phyloP scores from a whole-genome alignment of 139 green algal species.

The Raphidocelis subcapitata region DNA sequence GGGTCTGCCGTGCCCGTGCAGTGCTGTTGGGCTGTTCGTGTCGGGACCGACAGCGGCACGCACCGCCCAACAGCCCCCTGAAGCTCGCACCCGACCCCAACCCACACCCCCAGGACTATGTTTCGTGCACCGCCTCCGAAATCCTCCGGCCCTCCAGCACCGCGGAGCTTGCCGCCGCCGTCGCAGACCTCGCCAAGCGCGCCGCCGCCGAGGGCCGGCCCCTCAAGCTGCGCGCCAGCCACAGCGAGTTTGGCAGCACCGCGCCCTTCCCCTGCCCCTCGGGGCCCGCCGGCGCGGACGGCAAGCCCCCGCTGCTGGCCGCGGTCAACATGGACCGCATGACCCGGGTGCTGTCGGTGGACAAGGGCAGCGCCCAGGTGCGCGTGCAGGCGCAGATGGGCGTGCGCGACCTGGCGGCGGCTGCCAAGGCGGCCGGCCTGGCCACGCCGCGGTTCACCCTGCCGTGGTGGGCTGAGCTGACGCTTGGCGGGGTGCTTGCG shows the following conservation, averaged over 20 bases:
- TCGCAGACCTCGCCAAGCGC: background rate
- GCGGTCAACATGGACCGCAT: too few species aligned
- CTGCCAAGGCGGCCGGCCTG: slow-evolving; percentile 1
- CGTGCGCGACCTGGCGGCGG: slow-evolving; percentile 1
- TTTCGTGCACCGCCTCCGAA: background rate
- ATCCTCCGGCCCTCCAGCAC: slow-evolving; percentile 10
- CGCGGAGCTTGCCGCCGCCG: background rate
- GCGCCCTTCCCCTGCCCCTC: background rate
- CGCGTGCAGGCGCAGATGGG: slow-evolving; percentile 19
- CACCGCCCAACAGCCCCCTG: too few species aligned
- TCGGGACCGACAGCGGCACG: too few species aligned
- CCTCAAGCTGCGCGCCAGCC: slow-evolving; percentile 9
- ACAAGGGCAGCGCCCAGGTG: slow-evolving; percentile 9
- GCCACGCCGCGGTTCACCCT: background rate
- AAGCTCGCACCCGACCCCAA: too few species aligned
- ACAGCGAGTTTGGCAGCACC: slow-evolving; percentile 15
- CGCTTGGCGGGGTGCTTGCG: slow-evolving; percentile 12
- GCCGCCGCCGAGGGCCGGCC: background rate
- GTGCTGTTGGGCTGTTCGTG: too few species aligned
- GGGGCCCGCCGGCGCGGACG: background rate
- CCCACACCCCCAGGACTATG: slow-evolving; percentile 13
- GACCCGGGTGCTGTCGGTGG: slow-evolving; percentile 1
- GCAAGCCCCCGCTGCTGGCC: too few species aligned
- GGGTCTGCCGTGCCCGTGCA: too few species aligned
- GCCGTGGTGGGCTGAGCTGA: slow-evolving; percentile 17